Evolutionary conservation across 1,284 basidiomycete genomes (phyloP).

Genomic region (Boletellus dicymbophilus): DNA sequence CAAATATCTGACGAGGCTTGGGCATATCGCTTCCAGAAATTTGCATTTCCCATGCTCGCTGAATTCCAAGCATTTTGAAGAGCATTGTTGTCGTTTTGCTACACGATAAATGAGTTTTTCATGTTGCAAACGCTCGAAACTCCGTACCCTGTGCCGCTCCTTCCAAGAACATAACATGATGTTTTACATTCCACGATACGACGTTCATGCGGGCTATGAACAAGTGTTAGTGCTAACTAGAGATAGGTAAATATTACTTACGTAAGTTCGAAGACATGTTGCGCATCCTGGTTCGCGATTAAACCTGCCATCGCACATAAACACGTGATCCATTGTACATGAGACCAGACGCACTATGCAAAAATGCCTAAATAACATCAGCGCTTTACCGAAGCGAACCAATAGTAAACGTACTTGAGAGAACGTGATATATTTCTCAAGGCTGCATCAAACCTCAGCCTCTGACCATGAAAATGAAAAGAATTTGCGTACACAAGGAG

Average conservation of each 20-base stretch:
- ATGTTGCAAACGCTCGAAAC: neutral
- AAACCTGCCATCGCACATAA: slow-evolving; percentile 37
- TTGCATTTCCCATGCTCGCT: slow-evolving; percentile 48
- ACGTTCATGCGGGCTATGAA: slow-evolving; percentile 54
- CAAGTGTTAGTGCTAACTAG: neutral
- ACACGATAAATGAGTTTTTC: slow-evolving; percentile 1
- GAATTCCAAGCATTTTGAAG: slow-evolving; percentile 71
- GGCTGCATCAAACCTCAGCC: slow-evolving; percentile 34
- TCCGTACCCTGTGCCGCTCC: slow-evolving; percentile 72
- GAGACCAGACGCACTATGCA: slow-evolving; percentile 44
- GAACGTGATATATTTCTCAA: slow-evolving; percentile 66
- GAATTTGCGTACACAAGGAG: slow-evolving; percentile 51
- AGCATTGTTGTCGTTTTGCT: slow-evolving; percentile 78
- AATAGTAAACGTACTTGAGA: slow-evolving; percentile 43
- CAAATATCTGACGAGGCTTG: slow-evolving; percentile 66
- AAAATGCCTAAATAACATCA: slow-evolving; percentile 42
- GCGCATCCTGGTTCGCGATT: slow-evolving; percentile 44
- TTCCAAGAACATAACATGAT: slow-evolving; percentile 69
- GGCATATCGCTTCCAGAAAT: slow-evolving; percentile 18
- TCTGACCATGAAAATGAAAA: neutral
- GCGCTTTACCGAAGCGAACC: neutral
- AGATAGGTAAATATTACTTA: slow-evolving; percentile 35
- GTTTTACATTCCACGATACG: slow-evolving; percentile 58
- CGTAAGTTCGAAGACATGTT: slow-evolving; percentile 57
- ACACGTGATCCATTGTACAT: slow-evolving; percentile 1